phyloP scores from a whole-genome alignment of 768 basidiomycete species.

The Saitozyma podzolica region DNA sequence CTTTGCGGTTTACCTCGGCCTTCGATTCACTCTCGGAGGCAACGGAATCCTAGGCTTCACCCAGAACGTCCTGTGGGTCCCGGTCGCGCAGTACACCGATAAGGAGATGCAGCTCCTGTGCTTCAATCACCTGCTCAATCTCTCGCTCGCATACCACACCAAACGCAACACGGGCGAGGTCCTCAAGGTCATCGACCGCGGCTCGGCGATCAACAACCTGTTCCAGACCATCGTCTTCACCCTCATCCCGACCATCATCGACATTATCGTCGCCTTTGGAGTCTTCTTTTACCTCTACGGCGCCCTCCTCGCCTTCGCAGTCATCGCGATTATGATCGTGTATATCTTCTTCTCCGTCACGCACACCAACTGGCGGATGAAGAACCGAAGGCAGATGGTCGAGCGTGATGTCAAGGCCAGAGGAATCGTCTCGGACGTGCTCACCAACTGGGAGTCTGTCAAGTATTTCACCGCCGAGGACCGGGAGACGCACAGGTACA shows the following conservation, averaged over 20 bases:
- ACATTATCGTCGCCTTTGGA: slow-evolving; percentile 58
- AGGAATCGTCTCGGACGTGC: slow-evolving; percentile 61
- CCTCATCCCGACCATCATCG: slow-evolving; percentile 77
- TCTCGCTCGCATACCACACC: slow-evolving; percentile 80
- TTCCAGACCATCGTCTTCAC: slow-evolving; percentile 80
- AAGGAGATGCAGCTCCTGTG: slow-evolving; percentile 83
- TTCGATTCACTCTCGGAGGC: slow-evolving; percentile 75
- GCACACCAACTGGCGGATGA: slow-evolving; percentile 72
- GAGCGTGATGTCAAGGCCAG: slow-evolving; percentile 77
- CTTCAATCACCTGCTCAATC: slow-evolving; percentile 80
- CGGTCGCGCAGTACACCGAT: slow-evolving; percentile 87
- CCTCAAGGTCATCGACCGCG: slow-evolving; percentile 66
- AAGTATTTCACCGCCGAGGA: slow-evolving; percentile 84
- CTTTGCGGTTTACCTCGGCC: slow-evolving; percentile 65
- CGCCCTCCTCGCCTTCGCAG: slow-evolving; percentile 58
- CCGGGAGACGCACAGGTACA: slow-evolving; percentile 71
- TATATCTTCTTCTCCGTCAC: slow-evolving; percentile 53
- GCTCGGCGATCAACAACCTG: slow-evolving; percentile 80
- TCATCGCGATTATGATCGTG: slow-evolving; percentile 70
- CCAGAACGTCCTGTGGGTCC: slow-evolving; percentile 62
- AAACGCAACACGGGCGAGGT: slow-evolving; percentile 82
- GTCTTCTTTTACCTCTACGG: slow-evolving; percentile 52
- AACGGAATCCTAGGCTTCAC: slow-evolving; percentile 62
- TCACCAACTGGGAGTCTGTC: slow-evolving; percentile 62
- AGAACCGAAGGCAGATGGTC: slow-evolving; percentile 74